Evolutionary conservation across 306 rosid genomes (phyloP), one percentile per base, ranked within the genome.

Genomic region (Vigna hirtella): DNA sequence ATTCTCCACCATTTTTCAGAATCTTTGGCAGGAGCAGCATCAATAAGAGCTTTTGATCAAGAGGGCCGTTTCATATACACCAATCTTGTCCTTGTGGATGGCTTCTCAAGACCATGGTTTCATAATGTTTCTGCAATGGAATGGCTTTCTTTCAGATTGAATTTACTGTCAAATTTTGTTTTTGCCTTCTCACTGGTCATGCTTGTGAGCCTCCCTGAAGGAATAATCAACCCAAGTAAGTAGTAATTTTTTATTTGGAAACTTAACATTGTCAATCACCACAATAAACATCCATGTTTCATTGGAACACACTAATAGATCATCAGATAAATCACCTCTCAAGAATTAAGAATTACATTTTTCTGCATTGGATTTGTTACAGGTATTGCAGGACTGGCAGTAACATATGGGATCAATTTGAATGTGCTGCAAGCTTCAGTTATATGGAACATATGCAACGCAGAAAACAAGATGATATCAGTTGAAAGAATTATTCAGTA

Each of bases 381-480:
- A 95, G 98, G 98, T 79, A 91, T 92, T 72, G 98, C 98, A 4
- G 98, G 98, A 48, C 87, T 95, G 85, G 98, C 98, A 14, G 97
- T 95, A 50, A 95, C 98, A 49, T 95, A 92, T 69, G 98, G 98
- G 66, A 95, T 95, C 85, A 95, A 91, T 83, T 64, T 92, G 82
- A 95, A 95, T 85, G 97, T 89, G 34, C 30, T 85, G 84, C 98
- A 92, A 89, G 97, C 98, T 82, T 51, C 88, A 20, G 90, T 89
- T 63, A 95, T 95, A 83, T 95, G 98, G 98, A 92, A 92, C 86
- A 88, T 95, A 65, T 95, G 98, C 82, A 91, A 92, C 76, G 97
- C 98, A 48, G 98, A 95, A 88, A 89, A 89, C 79, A 95, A 91
- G 83, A 95, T 95, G 92, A 95, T 95, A 76, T 95, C 98, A 61